Base-by-base conservation (phyloP, 2,329 filamentous ascomycete species). In the Colletotrichum cereale region DNA sequence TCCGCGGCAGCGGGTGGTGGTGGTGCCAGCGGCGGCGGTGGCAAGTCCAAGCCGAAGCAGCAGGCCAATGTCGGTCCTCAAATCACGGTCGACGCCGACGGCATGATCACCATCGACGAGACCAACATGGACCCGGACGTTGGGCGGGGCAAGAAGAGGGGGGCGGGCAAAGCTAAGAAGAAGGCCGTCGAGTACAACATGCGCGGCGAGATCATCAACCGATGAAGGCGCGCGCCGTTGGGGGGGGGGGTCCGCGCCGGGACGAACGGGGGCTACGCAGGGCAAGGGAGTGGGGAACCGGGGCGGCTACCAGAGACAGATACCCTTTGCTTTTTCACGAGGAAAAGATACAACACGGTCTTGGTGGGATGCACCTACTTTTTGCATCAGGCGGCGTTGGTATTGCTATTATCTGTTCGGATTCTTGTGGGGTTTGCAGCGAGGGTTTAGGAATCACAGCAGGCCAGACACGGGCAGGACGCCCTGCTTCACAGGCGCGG, bases 141-240 rank as follows among this genome's bases (percentile, higher is more conserved):
- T 0, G 68, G 61, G 18, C 56, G 50, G 36, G 55, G 55, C 73
- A 82, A 80, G 75, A 82, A 80, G 72, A 80, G 78, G 73, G 74
- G 73, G n/a, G 77, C 75, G 52, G 79, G 78, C 66, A 81, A 78
- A 70, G 77, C 76, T 38, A 74, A 74, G 70, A 78, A 76, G 73
- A 79, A 81, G 71, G 71, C 75, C 10, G 73, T 83, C 12, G 73
- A 78, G 29, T 82, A 82, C 61, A 73, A 71, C 67, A 73, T 74
- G 64, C 72, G 71, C 11, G 73, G 73, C 14, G 73, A 74, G 68
- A 62, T 73, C n/a, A 73, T 74, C 26, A 26, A 57, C 55, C 70
- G 56, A 66, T 52, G 40, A 36, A 29, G 34, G 60, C 21, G 6
- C 44, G 44, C 8, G n/a, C n/a, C n/a, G n/a, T n/a, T n/a, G n/a